Conservation (phyloP, 257 asterid genomes). For the Apocynum venetum region DNA sequence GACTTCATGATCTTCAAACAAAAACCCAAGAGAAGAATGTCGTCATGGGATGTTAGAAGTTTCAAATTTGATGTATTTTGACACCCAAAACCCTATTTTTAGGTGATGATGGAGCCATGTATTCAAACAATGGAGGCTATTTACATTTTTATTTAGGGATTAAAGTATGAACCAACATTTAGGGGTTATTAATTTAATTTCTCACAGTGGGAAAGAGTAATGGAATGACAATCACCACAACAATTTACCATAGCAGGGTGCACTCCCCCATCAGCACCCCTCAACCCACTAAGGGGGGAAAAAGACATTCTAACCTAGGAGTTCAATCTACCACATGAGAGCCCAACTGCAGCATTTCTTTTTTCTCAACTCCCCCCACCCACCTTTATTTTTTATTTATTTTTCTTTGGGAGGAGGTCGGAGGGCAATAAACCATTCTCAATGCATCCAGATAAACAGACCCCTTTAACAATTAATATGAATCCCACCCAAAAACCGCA, state of each 20-base stretch:
- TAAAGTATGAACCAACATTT: background rate
- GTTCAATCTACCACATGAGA: background rate
- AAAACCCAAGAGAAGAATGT: background rate
- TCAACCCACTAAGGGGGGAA: background rate
- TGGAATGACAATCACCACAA: background rate
- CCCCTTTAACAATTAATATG: background rate
- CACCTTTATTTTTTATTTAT: background rate
- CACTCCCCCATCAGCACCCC: background rate
- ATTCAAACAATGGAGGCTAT: background rate
- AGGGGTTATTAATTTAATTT: background rate
- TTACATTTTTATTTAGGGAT: background rate
- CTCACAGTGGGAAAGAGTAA: background rate
- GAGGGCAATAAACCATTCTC: background rate
- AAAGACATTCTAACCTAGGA: background rate
- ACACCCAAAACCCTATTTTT: background rate
- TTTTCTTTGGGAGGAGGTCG: background rate
- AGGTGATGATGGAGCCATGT: background rate
- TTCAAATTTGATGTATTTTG: background rate
- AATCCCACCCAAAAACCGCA: background rate
- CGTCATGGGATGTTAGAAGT: background rate
- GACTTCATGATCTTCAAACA: background rate
- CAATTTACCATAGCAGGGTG: background rate
- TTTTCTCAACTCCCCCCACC: too few relatives aligned
- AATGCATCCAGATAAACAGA: background rate
- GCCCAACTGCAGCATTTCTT: background rate